Base-by-base conservation (phyloP, 139 green algal species). In the Medakamo hakoo region DNA sequence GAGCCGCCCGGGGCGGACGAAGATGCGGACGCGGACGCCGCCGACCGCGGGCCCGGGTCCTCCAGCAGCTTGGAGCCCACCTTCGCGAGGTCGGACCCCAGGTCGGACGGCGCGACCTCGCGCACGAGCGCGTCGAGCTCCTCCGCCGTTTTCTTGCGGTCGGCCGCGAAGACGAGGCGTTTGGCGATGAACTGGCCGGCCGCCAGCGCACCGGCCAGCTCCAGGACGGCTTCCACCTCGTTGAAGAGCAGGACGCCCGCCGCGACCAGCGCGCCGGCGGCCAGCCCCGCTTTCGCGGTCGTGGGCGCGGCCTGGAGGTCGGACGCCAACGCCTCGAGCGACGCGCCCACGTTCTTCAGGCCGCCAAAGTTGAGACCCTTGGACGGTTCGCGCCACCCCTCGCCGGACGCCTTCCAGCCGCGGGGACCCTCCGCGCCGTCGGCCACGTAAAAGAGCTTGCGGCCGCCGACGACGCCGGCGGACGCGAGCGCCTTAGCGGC, bases 241-340 rank as follows among this genome's bases (percentile, higher is more conserved):
- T 71, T 58, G 70, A 76, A 71, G 4, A 76, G n/a, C 16, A 71
- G 23, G 22, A 69, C 32, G 18, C 26, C 65, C 20, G 64, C 70
- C 1, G 27, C 65, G 24, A 31, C 61, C 3, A 65, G 4, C 1
- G 65, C 70, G 3, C 59, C 70, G n/a, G 63, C 61, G 22, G 64
- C 70, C 3, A 76, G 29, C 4, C 60, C 58, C 0, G 52, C 65
- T 57, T 76, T 76, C 25, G 60, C 63, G n/a, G 60, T 22, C 4
- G 64, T 66, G 49, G 70, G 70, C 32, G 31, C 28, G n/a, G 26
- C 49, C 27, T 60, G 49, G 61, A 71, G 69, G 29, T 76, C 70
- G 57, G 71, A 64, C 55, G 70, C 70, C 19, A 76, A 24, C 16
- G 49, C 57, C 40, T 73, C 68, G 14, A 67, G 22, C 28, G 16